phyloP scores from a whole-genome alignment of 2,329 filamentous ascomycete genomes.

The Trichophyton benhamiae region DNA sequence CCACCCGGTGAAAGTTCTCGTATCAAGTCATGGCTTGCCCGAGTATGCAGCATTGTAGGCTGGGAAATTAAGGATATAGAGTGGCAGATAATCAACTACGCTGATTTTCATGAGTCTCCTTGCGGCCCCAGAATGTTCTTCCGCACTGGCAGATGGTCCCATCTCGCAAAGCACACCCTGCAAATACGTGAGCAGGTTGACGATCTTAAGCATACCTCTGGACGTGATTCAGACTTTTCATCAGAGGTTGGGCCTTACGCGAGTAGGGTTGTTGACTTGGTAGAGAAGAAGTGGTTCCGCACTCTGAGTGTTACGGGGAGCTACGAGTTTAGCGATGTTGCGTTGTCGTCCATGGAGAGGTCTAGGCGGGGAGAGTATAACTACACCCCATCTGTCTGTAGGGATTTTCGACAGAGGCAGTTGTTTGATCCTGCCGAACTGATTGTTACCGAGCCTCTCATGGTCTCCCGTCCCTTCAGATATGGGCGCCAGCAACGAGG shows the following conservation, averaged over 20 bases:
- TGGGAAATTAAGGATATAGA: slow-evolving; percentile 3
- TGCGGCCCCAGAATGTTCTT: slow-evolving; percentile 5
- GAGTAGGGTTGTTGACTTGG: background rate
- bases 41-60: background rate
- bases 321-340: background rate
- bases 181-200: background rate
- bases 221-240: background rate
- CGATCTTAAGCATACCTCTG: background rate
- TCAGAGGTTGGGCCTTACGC: background rate
- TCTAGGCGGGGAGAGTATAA: background rate
- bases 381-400: background rate
- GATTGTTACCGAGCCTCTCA: background rate
- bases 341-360: background rate
- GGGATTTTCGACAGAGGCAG: background rate
- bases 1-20: background rate
- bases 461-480: background rate
- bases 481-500: background rate
- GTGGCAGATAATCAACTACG: slow-evolving; percentile 10
- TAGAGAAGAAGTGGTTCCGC: background rate
- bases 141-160: slow-evolving; percentile 5
- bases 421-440: background rate
- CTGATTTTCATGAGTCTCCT: slow-evolving; percentile 4
- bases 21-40: background rate
- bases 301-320: background rate
- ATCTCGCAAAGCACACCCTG: background rate